Conservation (phyloP, 2,329 filamentous ascomycete genomes). For the Calonectria pauciramosa region DNA sequence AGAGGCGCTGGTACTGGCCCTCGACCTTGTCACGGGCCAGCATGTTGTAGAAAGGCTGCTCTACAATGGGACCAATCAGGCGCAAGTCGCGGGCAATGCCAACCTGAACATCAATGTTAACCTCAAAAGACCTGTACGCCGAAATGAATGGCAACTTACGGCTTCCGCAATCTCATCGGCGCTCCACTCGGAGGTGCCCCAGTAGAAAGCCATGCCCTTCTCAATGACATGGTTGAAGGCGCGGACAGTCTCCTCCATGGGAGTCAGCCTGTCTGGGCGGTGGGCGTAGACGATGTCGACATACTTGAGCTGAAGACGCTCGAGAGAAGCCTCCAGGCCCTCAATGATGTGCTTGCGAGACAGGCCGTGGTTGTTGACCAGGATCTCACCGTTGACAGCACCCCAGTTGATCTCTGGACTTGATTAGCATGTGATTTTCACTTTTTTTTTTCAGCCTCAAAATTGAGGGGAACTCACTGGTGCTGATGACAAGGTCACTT, state of each 20-base stretch:
- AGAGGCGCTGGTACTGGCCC: slow-evolving; percentile 72
- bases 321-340: slow-evolving; percentile 68
- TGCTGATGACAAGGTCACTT: slow-evolving; percentile 72
- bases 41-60: slow-evolving; percentile 79
- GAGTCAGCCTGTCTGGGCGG: slow-evolving; percentile 75
- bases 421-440: slow-evolving; percentile 17
- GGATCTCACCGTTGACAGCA: slow-evolving; percentile 69
- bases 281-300: slow-evolving; percentile 81
- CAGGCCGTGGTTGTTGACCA: slow-evolving; percentile 76
- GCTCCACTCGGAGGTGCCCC: slow-evolving; percentile 74
- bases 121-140: neutral
- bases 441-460: neutral
- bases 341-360: slow-evolving; percentile 75
- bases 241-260: slow-evolving; percentile 79
- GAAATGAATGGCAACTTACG: slow-evolving; percentile 28
- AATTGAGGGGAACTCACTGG: slow-evolving; percentile 54
- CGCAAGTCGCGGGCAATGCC: slow-evolving; percentile 70
- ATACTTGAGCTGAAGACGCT: slow-evolving; percentile 69
- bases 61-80: slow-evolving; percentile 74
- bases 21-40: slow-evolving; percentile 73
- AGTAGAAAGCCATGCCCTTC: slow-evolving; percentile 78
- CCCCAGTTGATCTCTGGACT: slow-evolving; percentile 73
- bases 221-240: slow-evolving; percentile 80
- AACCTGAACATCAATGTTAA: slow-evolving; percentile 51
- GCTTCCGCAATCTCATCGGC: slow-evolving; percentile 78